Percentiles rank a stretch among this genome's conserved stretches.
phyloP scores from a whole-genome alignment of 2,329 filamentous ascomycete genomes.

The Colletotrichum sp. region DNA sequence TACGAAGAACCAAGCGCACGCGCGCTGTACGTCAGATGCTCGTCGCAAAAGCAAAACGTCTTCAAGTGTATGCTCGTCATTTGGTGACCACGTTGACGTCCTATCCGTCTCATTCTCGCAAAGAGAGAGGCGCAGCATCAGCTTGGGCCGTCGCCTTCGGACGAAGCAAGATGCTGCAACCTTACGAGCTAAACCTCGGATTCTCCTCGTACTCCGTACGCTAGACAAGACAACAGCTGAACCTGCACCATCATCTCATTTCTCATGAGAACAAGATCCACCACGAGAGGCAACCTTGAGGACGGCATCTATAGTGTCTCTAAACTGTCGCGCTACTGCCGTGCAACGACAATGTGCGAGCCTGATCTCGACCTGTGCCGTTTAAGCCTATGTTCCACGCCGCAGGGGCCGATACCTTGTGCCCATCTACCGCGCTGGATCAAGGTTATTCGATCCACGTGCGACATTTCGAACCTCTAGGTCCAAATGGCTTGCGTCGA shows the following conservation, averaged over 20 bases:
- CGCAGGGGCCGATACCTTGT: not conserved
- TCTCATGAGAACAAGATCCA: not conserved
- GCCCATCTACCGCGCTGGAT: not conserved
- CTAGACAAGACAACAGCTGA: not conserved
- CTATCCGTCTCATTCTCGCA: not conserved
- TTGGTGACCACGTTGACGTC: not conserved
- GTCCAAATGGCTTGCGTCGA: not conserved
- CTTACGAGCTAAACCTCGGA: not conserved
- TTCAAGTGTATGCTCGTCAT: not conserved
- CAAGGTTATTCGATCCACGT: not conserved
- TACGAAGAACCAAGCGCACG: not conserved
- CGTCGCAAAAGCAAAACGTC: not conserved
- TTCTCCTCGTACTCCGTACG: not conserved
- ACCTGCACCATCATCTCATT: not conserved
- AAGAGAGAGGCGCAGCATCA: not conserved
- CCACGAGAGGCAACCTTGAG: not conserved
- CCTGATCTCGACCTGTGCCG: not conserved
- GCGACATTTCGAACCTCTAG: not conserved
- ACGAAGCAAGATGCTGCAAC: not conserved
- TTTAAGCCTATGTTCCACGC: not conserved
- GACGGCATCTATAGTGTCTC: not conserved
- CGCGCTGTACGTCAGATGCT: not conserved
- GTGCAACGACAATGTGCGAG: not conserved
- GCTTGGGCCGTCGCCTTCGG: not conserved
- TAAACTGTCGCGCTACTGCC: not conserved